phyloP scores from a whole-genome alignment of 169 alveolate genomes.

The Babesia gibsoni region DNA sequence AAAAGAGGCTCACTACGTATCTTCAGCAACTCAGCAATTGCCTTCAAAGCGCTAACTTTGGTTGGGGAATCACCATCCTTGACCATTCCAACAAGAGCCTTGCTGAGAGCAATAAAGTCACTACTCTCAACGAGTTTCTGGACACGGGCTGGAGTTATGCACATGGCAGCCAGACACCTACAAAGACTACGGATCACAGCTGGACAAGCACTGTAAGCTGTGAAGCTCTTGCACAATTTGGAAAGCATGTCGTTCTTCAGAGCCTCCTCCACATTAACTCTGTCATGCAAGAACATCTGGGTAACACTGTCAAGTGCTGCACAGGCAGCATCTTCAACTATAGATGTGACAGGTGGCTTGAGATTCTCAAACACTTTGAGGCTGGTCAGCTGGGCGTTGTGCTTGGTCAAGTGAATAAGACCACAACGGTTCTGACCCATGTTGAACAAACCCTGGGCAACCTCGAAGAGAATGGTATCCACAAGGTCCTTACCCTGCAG shows the following conservation, averaged over 20 bases:
- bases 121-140: conserved; percentile 76
- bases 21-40: conserved; percentile 73
- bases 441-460: conserved; percentile 63
- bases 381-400: background rate
- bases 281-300: conserved; percentile 78
- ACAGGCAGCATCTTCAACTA: conserved; percentile 70
- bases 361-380: conserved; percentile 3
- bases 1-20: conserved; percentile 63
- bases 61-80: conserved; percentile 37
- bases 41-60: conserved; percentile 66
- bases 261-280: conserved; percentile 79
- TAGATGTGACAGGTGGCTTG: conserved; percentile 42
- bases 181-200: conserved; percentile 82
- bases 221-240: conserved; percentile 79
- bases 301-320: conserved; percentile 71
- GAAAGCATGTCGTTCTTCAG: conserved; percentile 76
- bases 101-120: conserved; percentile 68
- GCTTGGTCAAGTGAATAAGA: conserved; percentile 64
- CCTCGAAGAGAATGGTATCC: conserved; percentile 66
- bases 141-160: conserved; percentile 83
- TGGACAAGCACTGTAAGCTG: conserved; percentile 76
- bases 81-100: conserved; percentile 56
- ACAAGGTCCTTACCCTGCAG: conserved; percentile 60
- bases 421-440: conserved; percentile 70
- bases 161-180: conserved; percentile 85